Percentiles rank a stretch among this genome's conserved stretches.
Evolutionary conservation across 2,329 filamentous ascomycete genomes (phyloP).

Genomic region (Cercospora berteroae): DNA sequence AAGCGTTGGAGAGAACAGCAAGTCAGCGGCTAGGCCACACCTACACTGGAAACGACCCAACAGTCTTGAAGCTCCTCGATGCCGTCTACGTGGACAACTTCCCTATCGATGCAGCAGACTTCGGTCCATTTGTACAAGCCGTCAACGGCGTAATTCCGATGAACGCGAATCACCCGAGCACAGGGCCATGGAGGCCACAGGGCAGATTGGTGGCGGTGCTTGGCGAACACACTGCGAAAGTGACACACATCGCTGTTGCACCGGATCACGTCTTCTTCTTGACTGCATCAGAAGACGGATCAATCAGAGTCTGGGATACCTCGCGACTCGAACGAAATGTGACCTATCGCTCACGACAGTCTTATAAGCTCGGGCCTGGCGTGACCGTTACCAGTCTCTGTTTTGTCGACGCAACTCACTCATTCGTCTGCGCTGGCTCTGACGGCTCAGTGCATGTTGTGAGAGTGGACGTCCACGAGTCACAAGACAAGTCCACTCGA

Average conservation of each 20-base stretch:
- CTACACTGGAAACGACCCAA: slow-evolving; percentile 74
- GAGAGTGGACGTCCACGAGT: slow-evolving; percentile 67
- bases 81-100: slow-evolving; percentile 73
- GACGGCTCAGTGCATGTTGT: slow-evolving; percentile 90
- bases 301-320: slow-evolving; percentile 91
- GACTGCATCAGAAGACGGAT: slow-evolving; percentile 87
- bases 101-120: slow-evolving; percentile 59
- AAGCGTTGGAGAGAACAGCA: slow-evolving; percentile 19
- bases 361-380: slow-evolving; percentile 70
- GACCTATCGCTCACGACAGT: slow-evolving; percentile 75
- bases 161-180: slow-evolving; percentile 35
- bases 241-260: slow-evolving; percentile 77
- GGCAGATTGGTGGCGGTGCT: slow-evolving; percentile 85
- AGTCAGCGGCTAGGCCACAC: slow-evolving; percentile 57
- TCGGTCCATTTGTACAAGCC: slow-evolving; percentile 78
- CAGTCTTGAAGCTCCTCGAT: slow-evolving; percentile 66
- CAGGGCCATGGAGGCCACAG: slow-evolving; percentile 76
- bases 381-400: slow-evolving; percentile 76
- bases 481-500: slow-evolving; percentile 56
- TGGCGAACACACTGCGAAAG: slow-evolving; percentile 77
- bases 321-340: slow-evolving; percentile 87
- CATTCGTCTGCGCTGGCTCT: slow-evolving; percentile 84
- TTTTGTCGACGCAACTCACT: slow-evolving; percentile 91
- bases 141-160: slow-evolving; percentile 51
- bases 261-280: slow-evolving; percentile 94